These are phyloP conservation scores for Paratinospora sagittata DNA, from an alignment of 164 flowering plant species.

Conservation along the genomic window DNA sequence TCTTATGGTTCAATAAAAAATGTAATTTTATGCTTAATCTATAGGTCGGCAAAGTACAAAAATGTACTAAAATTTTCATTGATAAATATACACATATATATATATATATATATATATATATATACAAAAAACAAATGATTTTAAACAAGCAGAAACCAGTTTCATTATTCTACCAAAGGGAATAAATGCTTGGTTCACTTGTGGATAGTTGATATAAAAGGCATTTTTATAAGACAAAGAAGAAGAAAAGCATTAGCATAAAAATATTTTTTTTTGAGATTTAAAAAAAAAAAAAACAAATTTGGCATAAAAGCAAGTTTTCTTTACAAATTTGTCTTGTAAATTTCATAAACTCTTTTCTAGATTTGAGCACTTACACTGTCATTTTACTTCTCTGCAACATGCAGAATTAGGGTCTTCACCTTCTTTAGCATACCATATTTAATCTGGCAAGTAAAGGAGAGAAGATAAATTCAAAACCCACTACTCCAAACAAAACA, in stretches of 20 bases:
- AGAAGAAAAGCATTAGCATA: background rate
- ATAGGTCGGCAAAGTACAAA: conserved; percentile 7
- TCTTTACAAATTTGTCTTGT: no score
- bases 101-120: no score
- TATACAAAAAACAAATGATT: no score
- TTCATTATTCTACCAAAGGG: no score
- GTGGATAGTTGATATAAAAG: no score
- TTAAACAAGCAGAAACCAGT: no score
- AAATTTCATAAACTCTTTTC: background rate
- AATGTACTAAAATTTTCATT: background rate
- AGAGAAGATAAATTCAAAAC: background rate
- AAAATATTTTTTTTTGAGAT: background rate
- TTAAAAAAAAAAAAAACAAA: no score
- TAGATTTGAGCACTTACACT: background rate
- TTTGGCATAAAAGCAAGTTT: no score
- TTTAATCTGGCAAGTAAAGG: no score
- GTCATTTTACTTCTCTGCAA: background rate
- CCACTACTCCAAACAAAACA: background rate
- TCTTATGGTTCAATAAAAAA: background rate
- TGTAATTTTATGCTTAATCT: conserved; percentile 1
- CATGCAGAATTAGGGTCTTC: background rate
- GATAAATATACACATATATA: no score
- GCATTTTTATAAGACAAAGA: background rate
- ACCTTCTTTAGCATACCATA: no score
- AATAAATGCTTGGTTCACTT: no score